Evolutionary conservation across 148 eudicot species (phyloP).

Genomic region (Rhododendron molle): DNA sequence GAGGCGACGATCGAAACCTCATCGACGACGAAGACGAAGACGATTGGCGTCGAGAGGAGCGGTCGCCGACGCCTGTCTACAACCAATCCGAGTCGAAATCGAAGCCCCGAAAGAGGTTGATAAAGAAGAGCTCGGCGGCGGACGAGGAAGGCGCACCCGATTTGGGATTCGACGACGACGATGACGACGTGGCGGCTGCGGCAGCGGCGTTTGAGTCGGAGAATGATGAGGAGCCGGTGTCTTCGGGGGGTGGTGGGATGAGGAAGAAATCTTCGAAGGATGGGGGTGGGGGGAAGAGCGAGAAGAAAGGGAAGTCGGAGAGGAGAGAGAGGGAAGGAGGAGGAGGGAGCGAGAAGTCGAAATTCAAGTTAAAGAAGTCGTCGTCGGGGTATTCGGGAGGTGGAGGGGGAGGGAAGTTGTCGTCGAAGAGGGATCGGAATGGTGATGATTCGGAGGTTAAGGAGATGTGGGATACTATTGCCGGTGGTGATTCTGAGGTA

Average conservation of each 20-base stretch:
- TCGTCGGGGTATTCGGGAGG: slow-evolving; percentile 20
- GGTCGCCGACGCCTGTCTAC: slow-evolving; percentile 46
- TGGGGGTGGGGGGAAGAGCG: slow-evolving; percentile 32
- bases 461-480: slow-evolving; percentile 99
- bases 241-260: slow-evolving; percentile 38
- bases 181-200: slow-evolving; percentile 24
- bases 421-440: slow-evolving; percentile 21
- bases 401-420: slow-evolving; percentile 5
- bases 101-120: slow-evolving; percentile 57
- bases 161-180: slow-evolving; percentile 53
- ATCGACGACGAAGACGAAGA: slow-evolving; percentile 33
- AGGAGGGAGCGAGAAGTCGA: slow-evolving; percentile 31
- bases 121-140: slow-evolving; percentile 50
- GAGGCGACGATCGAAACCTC: slow-evolving; percentile 26
- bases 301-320: slow-evolving; percentile 35
- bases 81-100: slow-evolving; percentile 30
- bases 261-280: slow-evolving; percentile 48
- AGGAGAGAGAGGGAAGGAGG: slow-evolving; percentile 32
- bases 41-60: slow-evolving; percentile 39
- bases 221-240: slow-evolving; percentile 17
- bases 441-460: slow-evolving; percentile 65
- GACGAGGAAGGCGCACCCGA: slow-evolving; percentile 29
- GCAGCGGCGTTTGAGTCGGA: slow-evolving; percentile 34
- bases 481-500: slow-evolving; percentile 93
- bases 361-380: slow-evolving; percentile 41